Conservation (phyloP, 73 alveolate genomes). For the Urostyla sp. region DNA sequence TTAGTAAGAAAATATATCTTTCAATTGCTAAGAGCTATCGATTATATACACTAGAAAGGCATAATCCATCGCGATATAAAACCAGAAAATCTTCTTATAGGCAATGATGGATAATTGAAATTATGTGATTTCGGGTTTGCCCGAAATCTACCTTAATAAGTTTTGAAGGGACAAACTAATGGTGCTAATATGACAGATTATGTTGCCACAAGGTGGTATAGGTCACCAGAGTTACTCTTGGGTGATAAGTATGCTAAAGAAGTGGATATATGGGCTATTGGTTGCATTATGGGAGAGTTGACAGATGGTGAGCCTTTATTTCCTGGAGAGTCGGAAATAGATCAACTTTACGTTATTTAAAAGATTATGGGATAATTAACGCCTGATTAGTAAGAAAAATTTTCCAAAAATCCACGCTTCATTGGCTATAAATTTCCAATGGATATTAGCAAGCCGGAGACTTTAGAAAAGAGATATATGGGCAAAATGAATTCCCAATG, state of each 20-base stretch:
- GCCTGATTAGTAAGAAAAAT: constrained; percentile 78
- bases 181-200: constrained; percentile 81
- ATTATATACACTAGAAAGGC: constrained; percentile 69
- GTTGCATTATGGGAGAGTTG: constrained; percentile 96
- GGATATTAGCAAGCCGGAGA: constrained; percentile 91
- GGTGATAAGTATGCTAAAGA: constrained; percentile 81
- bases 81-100: constrained; percentile 81
- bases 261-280: constrained; percentile 96
- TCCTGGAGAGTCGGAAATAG: constrained; percentile 96
- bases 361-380: constrained; percentile 90
- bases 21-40: constrained; percentile 73
- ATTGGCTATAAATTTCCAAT: constrained; percentile 90
- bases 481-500: constrained; percentile 83
- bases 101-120: constrained; percentile 54
- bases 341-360: constrained; percentile 86
- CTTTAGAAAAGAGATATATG: constrained; percentile 92
- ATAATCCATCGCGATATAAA: constrained; percentile 81
- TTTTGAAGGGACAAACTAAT: background rate
- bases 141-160: constrained; percentile 32
- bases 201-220: constrained; percentile 88
- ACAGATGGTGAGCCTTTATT: constrained; percentile 96
- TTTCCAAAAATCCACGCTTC: constrained; percentile 89
- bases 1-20: constrained; percentile 64
- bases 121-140: constrained; percentile 73
- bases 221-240: constrained; percentile 83